A percentile compares a stretch with the other conserved stretches of the same genome.
Conservation (phyloP, 306 rosid species). For the Sechiopsis laciniata region DNA sequence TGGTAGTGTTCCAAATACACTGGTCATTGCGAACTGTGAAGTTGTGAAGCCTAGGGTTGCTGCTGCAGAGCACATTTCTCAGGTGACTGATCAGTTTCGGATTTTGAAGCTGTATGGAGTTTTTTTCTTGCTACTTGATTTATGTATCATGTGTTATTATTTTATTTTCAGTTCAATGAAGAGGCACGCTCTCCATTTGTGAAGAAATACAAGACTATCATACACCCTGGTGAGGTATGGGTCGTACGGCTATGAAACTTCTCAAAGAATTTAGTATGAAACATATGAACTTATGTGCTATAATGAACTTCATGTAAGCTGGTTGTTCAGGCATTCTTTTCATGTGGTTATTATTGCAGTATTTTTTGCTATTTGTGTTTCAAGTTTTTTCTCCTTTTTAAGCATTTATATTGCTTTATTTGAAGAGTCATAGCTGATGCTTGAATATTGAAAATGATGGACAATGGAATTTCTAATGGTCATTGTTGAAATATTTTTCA, state of each 20-base stretch:
- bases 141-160: background rate
- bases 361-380: background rate
- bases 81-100: slow-evolving; percentile 38
- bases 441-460: slow-evolving; percentile 1
- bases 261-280: background rate
- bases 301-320: background rate
- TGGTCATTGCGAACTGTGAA: slow-evolving; percentile 96
- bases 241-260: background rate
- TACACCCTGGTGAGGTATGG: slow-evolving; percentile 97
- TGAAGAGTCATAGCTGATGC: background rate
- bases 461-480: slow-evolving; percentile 19
- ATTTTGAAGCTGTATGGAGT: background rate
- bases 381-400: background rate
- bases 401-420: background rate
- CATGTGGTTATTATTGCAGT: background rate
- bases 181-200: slow-evolving; percentile 99
- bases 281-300: background rate
- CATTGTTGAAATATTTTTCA: slow-evolving; percentile 30
- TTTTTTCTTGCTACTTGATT: slow-evolving; percentile 14
- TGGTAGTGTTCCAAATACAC: slow-evolving; percentile 94
- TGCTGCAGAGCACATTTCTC: slow-evolving; percentile 95
- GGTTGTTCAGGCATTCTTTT: background rate
- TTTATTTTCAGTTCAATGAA: slow-evolving; percentile 69
- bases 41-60: slow-evolving; percentile 98
- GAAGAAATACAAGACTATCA: slow-evolving; percentile 96